Conservation (phyloP, 1,284 basidiomycete genomes). For the Stygiomarasmius scandens region DNA sequence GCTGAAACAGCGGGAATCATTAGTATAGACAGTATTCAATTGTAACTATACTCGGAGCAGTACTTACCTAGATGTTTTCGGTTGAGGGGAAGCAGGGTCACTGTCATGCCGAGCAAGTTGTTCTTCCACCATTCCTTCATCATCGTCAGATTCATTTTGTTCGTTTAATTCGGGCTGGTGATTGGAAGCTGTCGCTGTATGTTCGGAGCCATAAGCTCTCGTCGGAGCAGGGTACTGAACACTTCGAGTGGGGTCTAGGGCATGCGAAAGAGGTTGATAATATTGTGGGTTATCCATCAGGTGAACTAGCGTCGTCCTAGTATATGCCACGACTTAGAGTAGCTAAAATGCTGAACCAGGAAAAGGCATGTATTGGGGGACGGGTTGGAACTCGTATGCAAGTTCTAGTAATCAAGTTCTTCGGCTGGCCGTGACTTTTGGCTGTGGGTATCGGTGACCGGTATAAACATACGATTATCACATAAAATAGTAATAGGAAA, state of each 20-base stretch:
- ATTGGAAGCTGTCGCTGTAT: conserved; percentile 16
- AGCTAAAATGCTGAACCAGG: background rate
- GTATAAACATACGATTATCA: conserved; percentile 15
- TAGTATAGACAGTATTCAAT: background rate
- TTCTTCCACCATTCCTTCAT: conserved; percentile 70
- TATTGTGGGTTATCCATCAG: conserved; percentile 75
- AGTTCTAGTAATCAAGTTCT: background rate
- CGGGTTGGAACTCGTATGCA: background rate
- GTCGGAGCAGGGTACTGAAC: conserved; percentile 35
- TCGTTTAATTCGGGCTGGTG: conserved; percentile 58
- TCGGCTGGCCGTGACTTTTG: conserved; percentile 15
- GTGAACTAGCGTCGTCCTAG: background rate
- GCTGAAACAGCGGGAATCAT: background rate
- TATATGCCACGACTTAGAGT: background rate
- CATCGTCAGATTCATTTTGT: conserved; percentile 55
- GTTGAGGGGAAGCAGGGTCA: conserved; percentile 31
- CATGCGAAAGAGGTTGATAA: conserved; percentile 79
- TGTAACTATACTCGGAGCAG: background rate
- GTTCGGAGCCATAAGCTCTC: conserved; percentile 29
- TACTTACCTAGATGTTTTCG: background rate
- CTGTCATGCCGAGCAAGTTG: conserved; percentile 52
- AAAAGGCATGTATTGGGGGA: background rate
- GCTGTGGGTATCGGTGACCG: conserved; percentile 15
- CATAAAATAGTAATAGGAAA: conserved; percentile 7
- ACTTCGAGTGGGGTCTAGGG: conserved; percentile 57